These are phyloP conservation scores for Parastagonospora nodorum DNA, from an alignment of 2,329 filamentous ascomycete genomes.

Conservation along the genomic window DNA sequence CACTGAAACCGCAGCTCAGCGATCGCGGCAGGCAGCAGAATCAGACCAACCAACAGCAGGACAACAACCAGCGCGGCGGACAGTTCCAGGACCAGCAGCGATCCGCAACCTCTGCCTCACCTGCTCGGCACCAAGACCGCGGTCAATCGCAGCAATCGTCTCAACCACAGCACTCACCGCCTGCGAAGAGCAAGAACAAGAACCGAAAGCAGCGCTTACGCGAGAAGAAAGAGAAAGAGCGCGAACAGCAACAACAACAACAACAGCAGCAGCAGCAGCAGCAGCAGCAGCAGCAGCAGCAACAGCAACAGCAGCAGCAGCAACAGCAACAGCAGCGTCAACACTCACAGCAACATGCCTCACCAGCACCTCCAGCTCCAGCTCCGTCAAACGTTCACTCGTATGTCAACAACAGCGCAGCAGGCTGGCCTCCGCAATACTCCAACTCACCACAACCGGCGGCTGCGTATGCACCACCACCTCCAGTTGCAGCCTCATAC, in stretches of 20 bases:
- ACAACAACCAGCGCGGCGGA: constrained; percentile 23
- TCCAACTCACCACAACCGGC: constrained; percentile 22
- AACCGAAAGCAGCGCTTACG: constrained; percentile 36
- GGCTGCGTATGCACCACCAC: constrained; percentile 13
- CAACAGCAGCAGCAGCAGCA: constrained; percentile 23
- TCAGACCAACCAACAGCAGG: constrained; percentile 24
- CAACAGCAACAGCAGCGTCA: constrained; percentile 16
- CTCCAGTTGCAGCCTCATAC: too few relatives aligned
- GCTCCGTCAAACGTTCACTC: constrained; percentile 19
- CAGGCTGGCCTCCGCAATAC: constrained; percentile 27
- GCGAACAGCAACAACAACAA: constrained; percentile 11
- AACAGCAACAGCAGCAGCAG: constrained; percentile 10
- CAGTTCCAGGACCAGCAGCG: constrained; percentile 30
- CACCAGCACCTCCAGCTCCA: constrained; percentile 22
- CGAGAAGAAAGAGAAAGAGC: constrained; percentile 35
- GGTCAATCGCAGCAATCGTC: constrained; percentile 24
- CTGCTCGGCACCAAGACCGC: constrained; percentile 24
- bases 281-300: constrained; percentile 16
- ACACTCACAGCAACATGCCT: constrained; percentile 18
- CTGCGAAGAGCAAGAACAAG: constrained; percentile 33
- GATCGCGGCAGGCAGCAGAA: constrained; percentile 31
- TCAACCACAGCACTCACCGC: constrained; percentile 19
- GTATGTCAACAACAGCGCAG: constrained; percentile 25
- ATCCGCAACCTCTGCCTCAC: constrained; percentile 33
- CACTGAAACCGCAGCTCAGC: constrained; percentile 23